These are phyloP conservation scores for Saccharum hybrid DNA, from an alignment of 202 grass and related monocot genomes.

Conservation along the genomic window DNA sequence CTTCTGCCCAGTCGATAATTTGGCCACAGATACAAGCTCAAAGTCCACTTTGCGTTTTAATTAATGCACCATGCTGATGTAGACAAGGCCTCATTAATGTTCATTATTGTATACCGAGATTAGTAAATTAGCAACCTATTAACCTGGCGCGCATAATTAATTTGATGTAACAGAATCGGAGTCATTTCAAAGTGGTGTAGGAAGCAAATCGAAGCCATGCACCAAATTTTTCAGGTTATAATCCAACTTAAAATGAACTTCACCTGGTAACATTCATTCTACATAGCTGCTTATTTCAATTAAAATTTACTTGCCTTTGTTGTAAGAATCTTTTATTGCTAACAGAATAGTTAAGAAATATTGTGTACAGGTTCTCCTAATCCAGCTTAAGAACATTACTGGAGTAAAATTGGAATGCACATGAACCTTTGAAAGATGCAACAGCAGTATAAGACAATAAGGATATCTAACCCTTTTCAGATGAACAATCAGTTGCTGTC, in stretches of 20 bases:
- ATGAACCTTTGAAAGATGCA: constrained; percentile 48
- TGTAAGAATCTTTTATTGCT: constrained; percentile 48
- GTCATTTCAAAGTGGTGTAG: constrained; percentile 64
- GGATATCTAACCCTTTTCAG: constrained; percentile 33
- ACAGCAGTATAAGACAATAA: constrained; percentile 41
- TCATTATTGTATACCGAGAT: constrained; percentile 46
- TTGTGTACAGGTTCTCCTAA: constrained; percentile 72
- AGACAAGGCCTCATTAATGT: constrained; percentile 40
- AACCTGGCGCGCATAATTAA: constrained; percentile 66
- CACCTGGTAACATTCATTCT: constrained; percentile 65
- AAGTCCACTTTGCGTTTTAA: constrained; percentile 23
- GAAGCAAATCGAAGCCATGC: constrained; percentile 92
- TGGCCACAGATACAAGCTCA: not conserved
- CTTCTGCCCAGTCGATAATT: not conserved
- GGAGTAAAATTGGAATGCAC: constrained; percentile 54
- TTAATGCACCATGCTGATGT: constrained; percentile 26
- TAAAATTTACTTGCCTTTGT: constrained; percentile 43
- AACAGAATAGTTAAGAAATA: constrained; percentile 59
- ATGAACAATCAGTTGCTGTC: constrained; percentile 35
- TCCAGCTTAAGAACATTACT: constrained; percentile 51
- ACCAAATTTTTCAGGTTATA: constrained; percentile 94
- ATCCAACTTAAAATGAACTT: constrained; percentile 80
- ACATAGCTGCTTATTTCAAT: constrained; percentile 41
- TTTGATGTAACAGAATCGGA: constrained; percentile 82
- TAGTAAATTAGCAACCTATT: constrained; percentile 57